phyloP scores from a whole-genome alignment of 2,329 filamentous ascomycete genomes.

The Colletotrichum eleusines region DNA sequence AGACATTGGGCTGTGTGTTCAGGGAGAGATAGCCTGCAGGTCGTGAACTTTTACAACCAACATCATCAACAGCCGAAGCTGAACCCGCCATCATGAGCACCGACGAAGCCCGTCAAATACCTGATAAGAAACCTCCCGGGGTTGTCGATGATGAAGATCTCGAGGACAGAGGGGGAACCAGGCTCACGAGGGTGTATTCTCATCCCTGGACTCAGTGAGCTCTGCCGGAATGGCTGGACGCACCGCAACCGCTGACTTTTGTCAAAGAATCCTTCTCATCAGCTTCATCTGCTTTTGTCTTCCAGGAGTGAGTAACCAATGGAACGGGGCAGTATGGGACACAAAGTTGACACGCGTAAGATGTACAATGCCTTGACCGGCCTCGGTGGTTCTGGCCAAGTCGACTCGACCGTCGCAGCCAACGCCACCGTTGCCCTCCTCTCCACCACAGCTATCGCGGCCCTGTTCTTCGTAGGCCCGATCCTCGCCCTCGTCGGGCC shows the following conservation, averaged over 20 bases:
- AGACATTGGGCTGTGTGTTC: too few species aligned
- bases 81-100: constrained; percentile 15
- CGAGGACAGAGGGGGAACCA: constrained; percentile 33
- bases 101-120: background rate
- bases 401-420: constrained; percentile 58
- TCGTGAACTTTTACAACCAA: too few species aligned
- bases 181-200: constrained; percentile 50
- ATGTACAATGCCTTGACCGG: constrained; percentile 62
- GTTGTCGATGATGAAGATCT: background rate
- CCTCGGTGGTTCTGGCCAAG: constrained; percentile 60
- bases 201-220: constrained; percentile 58
- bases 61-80: too few species aligned
- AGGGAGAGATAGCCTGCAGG: too few species aligned
- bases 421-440: constrained; percentile 60
- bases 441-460: constrained; percentile 56
- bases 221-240: background rate
- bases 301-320: constrained; percentile 53
- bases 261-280: constrained; percentile 55
- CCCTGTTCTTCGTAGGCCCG: constrained; percentile 58
- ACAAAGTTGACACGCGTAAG: constrained; percentile 45
- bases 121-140: background rate
- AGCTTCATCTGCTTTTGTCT: constrained; percentile 63
- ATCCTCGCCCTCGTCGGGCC: constrained; percentile 58
- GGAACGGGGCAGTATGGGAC: too few species aligned
- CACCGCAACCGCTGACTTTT: constrained; percentile 5